phyloP scores from a whole-genome alignment of 768 basidiomycete species.

The Termitomyces sp. region DNA sequence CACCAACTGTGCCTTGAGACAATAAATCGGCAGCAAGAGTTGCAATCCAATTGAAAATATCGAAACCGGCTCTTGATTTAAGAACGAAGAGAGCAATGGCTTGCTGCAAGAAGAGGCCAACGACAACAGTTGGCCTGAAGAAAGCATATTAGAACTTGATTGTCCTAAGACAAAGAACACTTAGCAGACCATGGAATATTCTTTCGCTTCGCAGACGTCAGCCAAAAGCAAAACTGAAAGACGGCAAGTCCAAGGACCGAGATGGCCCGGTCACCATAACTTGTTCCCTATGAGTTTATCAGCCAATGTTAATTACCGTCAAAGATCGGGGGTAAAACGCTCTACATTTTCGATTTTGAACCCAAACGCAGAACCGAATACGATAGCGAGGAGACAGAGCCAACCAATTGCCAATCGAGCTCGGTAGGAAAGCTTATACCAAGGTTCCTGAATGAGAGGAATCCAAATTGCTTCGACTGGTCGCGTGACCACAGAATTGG shows the following conservation, averaged over 20 bases:
- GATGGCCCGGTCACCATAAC: slow-evolving; percentile 79
- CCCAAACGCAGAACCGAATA: slow-evolving; percentile 88
- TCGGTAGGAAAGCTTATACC: slow-evolving; percentile 49
- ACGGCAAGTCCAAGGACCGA: slow-evolving; percentile 75
- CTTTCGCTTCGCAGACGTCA: slow-evolving; percentile 57
- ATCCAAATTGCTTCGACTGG: slow-evolving; percentile 75
- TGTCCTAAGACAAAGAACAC: neutral
- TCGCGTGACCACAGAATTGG: slow-evolving; percentile 61
- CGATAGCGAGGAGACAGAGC: slow-evolving; percentile 69
- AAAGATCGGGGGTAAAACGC: slow-evolving; percentile 13
- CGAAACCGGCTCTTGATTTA: slow-evolving; percentile 78
- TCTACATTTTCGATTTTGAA: slow-evolving; percentile 57
- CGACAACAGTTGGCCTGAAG: slow-evolving; percentile 77
- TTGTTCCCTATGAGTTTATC: slow-evolving; percentile 31
- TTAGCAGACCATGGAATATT: slow-evolving; percentile 66
- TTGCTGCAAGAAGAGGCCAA: slow-evolving; percentile 84
- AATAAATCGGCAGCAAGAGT: slow-evolving; percentile 80
- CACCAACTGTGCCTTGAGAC: slow-evolving; percentile 60
- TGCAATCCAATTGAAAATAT: slow-evolving; percentile 82
- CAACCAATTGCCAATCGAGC: slow-evolving; percentile 66
- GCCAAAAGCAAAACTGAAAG: slow-evolving; percentile 76
- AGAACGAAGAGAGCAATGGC: slow-evolving; percentile 86
- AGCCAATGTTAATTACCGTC: slow-evolving; percentile 12
- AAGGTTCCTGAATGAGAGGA: slow-evolving; percentile 63
- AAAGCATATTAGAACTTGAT: neutral